Conservation (phyloP, 2,329 filamentous ascomycete species). For the Xylaria sp. region DNA sequence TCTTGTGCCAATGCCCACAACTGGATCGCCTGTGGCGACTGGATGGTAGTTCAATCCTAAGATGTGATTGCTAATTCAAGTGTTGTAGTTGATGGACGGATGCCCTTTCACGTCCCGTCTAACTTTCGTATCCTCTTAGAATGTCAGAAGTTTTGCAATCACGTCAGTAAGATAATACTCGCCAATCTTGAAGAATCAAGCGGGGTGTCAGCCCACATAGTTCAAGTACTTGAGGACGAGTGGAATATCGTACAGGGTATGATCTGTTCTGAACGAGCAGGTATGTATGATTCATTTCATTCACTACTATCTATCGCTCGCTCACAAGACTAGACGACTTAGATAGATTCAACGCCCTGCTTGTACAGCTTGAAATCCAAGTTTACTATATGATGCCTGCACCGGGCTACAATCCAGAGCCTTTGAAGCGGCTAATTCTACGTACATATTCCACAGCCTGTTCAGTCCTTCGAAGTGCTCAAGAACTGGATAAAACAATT, state of each 20-base stretch:
- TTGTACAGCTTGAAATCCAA: constrained; percentile 65
- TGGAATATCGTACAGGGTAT: constrained; percentile 60
- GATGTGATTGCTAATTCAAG: constrained; percentile 10
- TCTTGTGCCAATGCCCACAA: background rate
- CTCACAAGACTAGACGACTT: constrained; percentile 53
- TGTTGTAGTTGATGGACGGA: constrained; percentile 52
- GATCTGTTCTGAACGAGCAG: constrained; percentile 59
- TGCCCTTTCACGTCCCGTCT: constrained; percentile 55
- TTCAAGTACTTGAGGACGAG: constrained; percentile 63
- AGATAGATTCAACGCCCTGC: constrained; percentile 60
- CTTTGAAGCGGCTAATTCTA: constrained; percentile 58
- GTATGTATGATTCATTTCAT: constrained; percentile 47
- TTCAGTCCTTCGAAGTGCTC: constrained; percentile 56
- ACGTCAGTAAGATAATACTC: constrained; percentile 59
- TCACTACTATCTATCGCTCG: background rate
- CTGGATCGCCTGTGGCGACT: background rate
- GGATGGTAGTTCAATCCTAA: background rate
- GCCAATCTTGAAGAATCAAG: constrained; percentile 60
- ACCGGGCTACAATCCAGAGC: constrained; percentile 52
- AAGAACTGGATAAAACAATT: constrained; percentile 56
- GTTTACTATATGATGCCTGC: constrained; percentile 63
- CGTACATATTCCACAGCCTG: constrained; percentile 62
- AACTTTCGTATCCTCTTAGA: constrained; percentile 61
- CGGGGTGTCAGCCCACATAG: constrained; percentile 59
- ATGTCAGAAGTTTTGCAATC: constrained; percentile 63